Conservation (phyloP, 2,329 filamentous ascomycete species). For the Hortaea werneckii region DNA sequence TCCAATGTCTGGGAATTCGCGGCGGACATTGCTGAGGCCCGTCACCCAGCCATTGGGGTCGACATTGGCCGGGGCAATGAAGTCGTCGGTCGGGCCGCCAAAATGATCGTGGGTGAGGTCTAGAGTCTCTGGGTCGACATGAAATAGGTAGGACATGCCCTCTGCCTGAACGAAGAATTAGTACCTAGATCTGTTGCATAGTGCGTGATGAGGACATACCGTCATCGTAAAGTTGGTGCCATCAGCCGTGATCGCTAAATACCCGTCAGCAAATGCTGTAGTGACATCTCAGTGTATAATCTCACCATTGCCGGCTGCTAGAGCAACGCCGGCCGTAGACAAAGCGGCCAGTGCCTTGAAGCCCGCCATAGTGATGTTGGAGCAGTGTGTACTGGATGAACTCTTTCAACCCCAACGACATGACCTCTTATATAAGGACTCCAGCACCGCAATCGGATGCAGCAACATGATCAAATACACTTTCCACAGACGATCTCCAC, state of each 20-base stretch:
- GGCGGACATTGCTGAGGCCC: conserved; percentile 40
- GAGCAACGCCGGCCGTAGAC: neutral
- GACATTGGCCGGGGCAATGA: conserved; percentile 34
- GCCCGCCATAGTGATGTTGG: neutral
- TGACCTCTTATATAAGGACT: no score
- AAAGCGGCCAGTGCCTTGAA: neutral
- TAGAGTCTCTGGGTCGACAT: conserved; percentile 46
- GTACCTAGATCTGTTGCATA: no score
- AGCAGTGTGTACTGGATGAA: no score
- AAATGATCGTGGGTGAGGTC: conserved; percentile 54
- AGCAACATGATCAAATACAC: no score
- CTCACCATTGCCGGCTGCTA: neutral
- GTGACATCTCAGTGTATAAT: neutral
- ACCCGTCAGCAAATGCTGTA: neutral
- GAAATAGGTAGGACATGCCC: conserved; percentile 52
- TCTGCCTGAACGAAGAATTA: conserved; percentile 26
- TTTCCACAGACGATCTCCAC: no score
- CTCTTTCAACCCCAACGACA: no score
- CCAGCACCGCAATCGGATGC: no score
- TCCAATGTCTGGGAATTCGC: conserved; percentile 56
- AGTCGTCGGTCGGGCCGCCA: conserved; percentile 46
- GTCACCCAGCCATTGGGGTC: conserved; percentile 44
- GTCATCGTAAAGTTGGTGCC: conserved; percentile 49
- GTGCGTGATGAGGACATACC: no score
- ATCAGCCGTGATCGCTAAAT: conserved; percentile 42